Evolutionary conservation across 73 alveolate species (phyloP).

Genomic region (Tetrahymena thermophila): DNA sequence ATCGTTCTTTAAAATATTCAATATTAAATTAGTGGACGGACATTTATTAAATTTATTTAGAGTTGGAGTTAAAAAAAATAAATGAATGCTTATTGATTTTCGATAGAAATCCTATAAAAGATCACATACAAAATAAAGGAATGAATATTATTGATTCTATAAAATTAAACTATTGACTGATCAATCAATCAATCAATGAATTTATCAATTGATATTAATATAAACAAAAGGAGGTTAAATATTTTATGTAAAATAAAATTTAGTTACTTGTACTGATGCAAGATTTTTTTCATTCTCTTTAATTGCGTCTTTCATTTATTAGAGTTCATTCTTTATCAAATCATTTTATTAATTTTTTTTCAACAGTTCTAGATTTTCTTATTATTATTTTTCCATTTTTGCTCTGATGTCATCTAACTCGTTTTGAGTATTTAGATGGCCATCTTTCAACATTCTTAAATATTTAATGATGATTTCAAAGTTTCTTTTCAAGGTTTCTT

Average conservation of each 20-base stretch:
- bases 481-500: neutral
- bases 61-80: neutral
- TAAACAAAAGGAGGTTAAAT: neutral
- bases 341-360: neutral
- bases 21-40: neutral
- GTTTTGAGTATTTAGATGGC: neutral
- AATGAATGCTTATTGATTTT: neutral
- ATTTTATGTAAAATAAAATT: neutral
- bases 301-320: neutral
- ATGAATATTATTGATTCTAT: neutral
- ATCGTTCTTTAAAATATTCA: neutral
- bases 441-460: neutral
- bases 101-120: neutral
- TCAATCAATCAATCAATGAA: neutral
- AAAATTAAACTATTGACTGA: neutral
- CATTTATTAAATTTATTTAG: neutral
- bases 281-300: neutral
- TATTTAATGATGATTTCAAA: neutral
- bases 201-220: neutral
- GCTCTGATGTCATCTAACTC: neutral
- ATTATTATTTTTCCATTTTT: neutral
- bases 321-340: neutral
- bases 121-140: neutral
- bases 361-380: neutral
- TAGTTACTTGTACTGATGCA: neutral